Evolutionary conservation across 768 basidiomycete species (phyloP), one percentile per base, ranked within the genome.

Genomic region (Pleurotus tuoliensis): DNA sequence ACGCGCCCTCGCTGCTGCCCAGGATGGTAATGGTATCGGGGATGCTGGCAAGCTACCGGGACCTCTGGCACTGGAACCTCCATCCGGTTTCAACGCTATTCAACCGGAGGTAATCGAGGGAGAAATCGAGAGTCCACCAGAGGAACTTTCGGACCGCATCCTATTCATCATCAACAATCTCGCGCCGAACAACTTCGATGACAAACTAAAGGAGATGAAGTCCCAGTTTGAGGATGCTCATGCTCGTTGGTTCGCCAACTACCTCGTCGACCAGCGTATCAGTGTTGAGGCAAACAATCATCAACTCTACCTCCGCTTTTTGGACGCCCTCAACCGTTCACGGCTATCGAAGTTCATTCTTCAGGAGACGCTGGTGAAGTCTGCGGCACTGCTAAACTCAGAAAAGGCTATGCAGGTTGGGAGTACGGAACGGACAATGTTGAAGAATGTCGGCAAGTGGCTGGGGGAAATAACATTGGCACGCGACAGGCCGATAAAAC

Each of bases 101-200:
- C 85, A 82, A 58, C 84, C 89, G 9, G 92, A 94, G 64, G 62
- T 65, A 7, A 68, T 88, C 41, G 82, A 85, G n/a, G 76, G 77
- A 11, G 83, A 83, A 46, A 76, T 87, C 15, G 77, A 81, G 45
- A 69, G 77, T 52, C 97, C 97, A 3, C 82, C 88, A 3, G 92
- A 97, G 69, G 92, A 92, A 62, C 71, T 88, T 38, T 92, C 92
- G 25, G 97, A 99, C 77, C 88, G 86, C 59, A 94, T 99, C 61
- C 77, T 98, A 47, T 99, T 99, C 78, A 96, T 98, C 64, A 86
- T 99, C 72, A 99, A 99, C 76, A 98, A 99, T 62, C 81, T 99
- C 56, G 94, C 96, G 0, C 91, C 93, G 8, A 90, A 78, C 69
- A 99, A 98, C 68, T 95, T 97, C 59, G 94, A 94, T 38, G 63